Percentiles rank a stretch among this genome's conserved stretches.
Conservation (phyloP, 192 early-diverging fungal genomes). For the Coemansia sp. region DNA sequence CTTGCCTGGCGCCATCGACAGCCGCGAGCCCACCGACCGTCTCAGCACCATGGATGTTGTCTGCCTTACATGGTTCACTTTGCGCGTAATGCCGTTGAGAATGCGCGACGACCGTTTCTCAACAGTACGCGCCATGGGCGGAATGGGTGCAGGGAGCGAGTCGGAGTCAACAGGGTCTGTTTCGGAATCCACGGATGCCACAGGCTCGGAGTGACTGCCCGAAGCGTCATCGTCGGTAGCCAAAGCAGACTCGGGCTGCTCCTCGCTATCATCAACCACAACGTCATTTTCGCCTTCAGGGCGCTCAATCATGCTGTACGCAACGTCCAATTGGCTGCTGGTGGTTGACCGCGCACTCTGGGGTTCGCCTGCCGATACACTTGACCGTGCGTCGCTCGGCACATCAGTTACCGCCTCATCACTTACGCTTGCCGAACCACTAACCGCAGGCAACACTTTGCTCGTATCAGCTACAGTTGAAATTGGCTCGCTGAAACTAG, state of each 20-base stretch:
- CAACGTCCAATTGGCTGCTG: background rate
- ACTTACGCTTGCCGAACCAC: background rate
- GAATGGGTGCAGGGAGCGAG: background rate
- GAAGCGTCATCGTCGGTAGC: too few species aligned
- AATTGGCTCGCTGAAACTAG: background rate
- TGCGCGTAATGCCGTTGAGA: constrained; percentile 41
- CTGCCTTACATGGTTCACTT: constrained; percentile 46
- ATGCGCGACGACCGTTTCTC: constrained; percentile 47
- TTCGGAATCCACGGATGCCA: background rate
- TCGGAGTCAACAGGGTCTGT: background rate
- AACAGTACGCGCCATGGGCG: constrained; percentile 5
- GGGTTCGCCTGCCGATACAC: background rate
- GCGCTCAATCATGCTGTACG: background rate
- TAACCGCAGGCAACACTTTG: background rate
- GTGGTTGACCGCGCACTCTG: background rate
- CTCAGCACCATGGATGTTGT: constrained; percentile 51
- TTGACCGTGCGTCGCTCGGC: background rate
- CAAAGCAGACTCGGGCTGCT: too few species aligned
- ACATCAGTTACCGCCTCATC: background rate
- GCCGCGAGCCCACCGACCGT: constrained; percentile 38
- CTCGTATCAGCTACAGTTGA: too few species aligned
- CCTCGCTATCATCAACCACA: too few species aligned
- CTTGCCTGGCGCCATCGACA: constrained; percentile 16
- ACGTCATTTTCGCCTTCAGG: too few species aligned
- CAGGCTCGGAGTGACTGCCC: too few species aligned